Percentiles rank a stretch among this genome's conserved stretches.
Evolutionary conservation across 345 rosid species (phyloP).

Genomic region (Eucalyptus erythrocorys): DNA sequence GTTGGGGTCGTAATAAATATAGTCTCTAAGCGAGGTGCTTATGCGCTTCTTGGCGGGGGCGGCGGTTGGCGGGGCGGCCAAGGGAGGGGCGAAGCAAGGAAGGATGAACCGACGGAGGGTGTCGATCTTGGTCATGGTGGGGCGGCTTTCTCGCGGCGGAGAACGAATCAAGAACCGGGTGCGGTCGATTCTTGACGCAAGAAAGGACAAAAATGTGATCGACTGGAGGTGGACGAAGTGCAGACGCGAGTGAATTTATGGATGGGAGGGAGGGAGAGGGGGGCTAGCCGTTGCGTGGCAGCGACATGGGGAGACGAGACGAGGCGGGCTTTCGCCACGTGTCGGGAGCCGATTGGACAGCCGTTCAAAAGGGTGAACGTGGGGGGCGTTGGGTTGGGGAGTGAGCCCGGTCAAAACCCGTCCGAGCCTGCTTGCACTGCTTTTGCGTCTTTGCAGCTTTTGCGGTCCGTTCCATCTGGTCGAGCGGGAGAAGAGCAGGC

Average conservation of each 20-base stretch:
- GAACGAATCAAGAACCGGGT: not conserved
- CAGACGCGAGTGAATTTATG: not conserved
- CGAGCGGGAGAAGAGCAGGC: not conserved
- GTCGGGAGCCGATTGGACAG: not conserved
- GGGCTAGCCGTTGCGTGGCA: not conserved
- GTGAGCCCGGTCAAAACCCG: not conserved
- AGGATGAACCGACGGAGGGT: constrained; percentile 65
- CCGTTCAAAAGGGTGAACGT: no score
- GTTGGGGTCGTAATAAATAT: constrained; percentile 5
- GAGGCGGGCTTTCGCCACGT: not conserved
- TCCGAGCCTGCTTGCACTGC: not conserved
- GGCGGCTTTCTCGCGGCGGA: not conserved
- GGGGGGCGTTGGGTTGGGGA: not conserved
- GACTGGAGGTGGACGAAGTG: not conserved
- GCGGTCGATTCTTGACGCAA: not conserved
- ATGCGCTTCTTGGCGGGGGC: constrained; percentile 44
- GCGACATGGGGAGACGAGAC: not conserved
- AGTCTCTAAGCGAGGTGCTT: constrained; percentile 67
- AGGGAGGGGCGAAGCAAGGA: constrained; percentile 46
- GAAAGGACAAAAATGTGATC: not conserved
- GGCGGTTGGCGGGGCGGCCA: constrained; percentile 8
- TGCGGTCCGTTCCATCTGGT: not conserved
- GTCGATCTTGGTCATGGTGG: constrained; percentile 18
- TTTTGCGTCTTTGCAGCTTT: not conserved
- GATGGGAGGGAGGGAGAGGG: not conserved